Evolutionary conservation across 176 grass and related monocot genomes (phyloP), one percentile per base, ranked within the genome.

Genomic region (Coix lacrymajobi): DNA sequence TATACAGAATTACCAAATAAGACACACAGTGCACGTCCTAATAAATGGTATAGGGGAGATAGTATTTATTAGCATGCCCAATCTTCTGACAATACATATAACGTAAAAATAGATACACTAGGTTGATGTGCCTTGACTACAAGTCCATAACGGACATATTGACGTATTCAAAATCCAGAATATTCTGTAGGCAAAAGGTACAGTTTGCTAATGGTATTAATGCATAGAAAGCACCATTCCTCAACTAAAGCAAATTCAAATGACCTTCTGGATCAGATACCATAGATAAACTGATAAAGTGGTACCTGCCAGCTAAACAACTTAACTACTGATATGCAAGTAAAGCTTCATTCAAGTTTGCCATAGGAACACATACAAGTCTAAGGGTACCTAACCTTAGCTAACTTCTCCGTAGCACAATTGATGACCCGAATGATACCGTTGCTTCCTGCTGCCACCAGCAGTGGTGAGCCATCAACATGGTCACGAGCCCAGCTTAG

Each of bases 401-500:
- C 81, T 87, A 96, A 84, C 79, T 92, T 96, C 77, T 99, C 91
- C 1, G 87, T 96, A 57, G 91, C 91, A 77, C 92, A 88, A 69
- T 95, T 95, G 79, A 98, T 95, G 88, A 95, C 79, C 15, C 91
- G 87, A 60, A 98, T 98, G 79, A 93, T 80, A 17, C 91, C 96
- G 70, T 83, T 91, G 75, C 82, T 92, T 86, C 96, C 91, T 45
- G 91, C 92, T 62, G 92, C 96, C 30, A 98, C 91, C 88, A 98
- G 88, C 57, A 98, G 77, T 22, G 92, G 92, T 40, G 92, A 85
- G 7, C 90, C 92, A 78, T 92, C 87, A 84, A 87, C 79, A 81
- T 81, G 67, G 33, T 98, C 96, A 62, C 90, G 88, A 64, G 92
- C 89, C 96, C 92, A 98, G 83, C 92, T 95, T 65, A 98, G 54